phyloP scores from a whole-genome alignment of 805 yeast species.

The Candida caryicola region DNA sequence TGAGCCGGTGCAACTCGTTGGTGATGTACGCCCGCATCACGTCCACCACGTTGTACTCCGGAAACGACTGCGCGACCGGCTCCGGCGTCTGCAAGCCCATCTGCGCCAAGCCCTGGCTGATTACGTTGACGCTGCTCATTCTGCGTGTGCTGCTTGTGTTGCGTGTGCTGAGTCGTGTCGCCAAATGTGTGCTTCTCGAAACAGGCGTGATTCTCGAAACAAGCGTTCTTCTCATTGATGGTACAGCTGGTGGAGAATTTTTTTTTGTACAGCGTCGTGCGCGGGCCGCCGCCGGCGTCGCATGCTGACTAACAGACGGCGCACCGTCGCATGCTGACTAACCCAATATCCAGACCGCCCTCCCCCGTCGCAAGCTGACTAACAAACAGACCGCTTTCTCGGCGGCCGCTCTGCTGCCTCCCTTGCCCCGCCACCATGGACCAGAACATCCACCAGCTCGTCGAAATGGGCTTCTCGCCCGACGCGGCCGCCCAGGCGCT shows the following conservation, averaged over 20 bases:
- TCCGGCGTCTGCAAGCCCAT: conserved; percentile 44
- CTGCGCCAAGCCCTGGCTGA: conserved; percentile 32
- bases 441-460: conserved; percentile 18
- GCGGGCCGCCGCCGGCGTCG: too few relatives aligned
- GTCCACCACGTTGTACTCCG: conserved; percentile 79
- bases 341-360: too few relatives aligned
- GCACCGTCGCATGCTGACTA: too few relatives aligned
- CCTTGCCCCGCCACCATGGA: conserved; percentile 2
- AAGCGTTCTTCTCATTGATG: too few relatives aligned
- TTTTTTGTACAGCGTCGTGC: too few relatives aligned
- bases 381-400: neutral
- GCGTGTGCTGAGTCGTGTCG: too few relatives aligned
- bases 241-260: too few relatives aligned
- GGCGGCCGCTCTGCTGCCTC: too few relatives aligned
- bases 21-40: conserved; percentile 87
- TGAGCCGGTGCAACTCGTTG: conserved; percentile 66
- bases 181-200: too few relatives aligned
- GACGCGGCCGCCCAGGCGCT: conserved; percentile 41
- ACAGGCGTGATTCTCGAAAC: too few relatives aligned
- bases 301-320: too few relatives aligned
- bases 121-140: conserved; percentile 22
- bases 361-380: neutral
- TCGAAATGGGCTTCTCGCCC: conserved; percentile 39
- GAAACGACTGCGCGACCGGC: conserved; percentile 57
- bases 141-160: too few relatives aligned